Conservation (phyloP, 129 eudicot species). For the Deinandra increscens region DNA sequence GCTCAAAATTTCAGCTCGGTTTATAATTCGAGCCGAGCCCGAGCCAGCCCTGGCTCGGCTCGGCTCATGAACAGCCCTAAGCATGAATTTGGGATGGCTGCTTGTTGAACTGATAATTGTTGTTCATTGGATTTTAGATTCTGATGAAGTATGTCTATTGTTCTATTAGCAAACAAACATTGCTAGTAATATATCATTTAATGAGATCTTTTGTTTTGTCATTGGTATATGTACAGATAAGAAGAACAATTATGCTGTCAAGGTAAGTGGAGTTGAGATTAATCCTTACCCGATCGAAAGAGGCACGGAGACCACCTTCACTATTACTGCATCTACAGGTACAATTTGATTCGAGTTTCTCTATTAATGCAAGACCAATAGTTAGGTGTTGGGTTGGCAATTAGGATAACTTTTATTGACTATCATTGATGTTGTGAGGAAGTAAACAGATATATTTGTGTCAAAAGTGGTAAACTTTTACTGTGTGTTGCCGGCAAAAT, state of each 20-base stretch:
- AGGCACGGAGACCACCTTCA: constrained; percentile 58
- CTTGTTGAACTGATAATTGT: not conserved
- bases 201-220: constrained; percentile 10
- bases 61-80: too few species aligned
- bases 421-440: not conserved
- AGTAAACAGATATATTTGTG: not conserved
- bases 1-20: too few species aligned
- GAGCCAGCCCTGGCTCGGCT: too few species aligned
- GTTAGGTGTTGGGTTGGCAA: not conserved
- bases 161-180: too few species aligned
- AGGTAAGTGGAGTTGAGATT: constrained; percentile 60
- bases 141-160: not conserved
- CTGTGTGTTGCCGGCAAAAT: not conserved
- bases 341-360: not conserved
- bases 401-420: not conserved
- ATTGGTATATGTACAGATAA: constrained; percentile 40
- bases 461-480: not conserved
- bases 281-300: constrained; percentile 57
- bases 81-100: too few species aligned
- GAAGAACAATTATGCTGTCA: constrained; percentile 47
- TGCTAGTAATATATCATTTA: too few species aligned
- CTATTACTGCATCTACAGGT: constrained; percentile 65
- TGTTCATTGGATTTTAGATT: not conserved
- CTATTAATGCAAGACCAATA: not conserved
- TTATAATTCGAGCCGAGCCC: too few species aligned